These are phyloP conservation scores for Populus euphratica DNA, from an alignment of 345 rosid genomes.

Conservation along the genomic window DNA sequence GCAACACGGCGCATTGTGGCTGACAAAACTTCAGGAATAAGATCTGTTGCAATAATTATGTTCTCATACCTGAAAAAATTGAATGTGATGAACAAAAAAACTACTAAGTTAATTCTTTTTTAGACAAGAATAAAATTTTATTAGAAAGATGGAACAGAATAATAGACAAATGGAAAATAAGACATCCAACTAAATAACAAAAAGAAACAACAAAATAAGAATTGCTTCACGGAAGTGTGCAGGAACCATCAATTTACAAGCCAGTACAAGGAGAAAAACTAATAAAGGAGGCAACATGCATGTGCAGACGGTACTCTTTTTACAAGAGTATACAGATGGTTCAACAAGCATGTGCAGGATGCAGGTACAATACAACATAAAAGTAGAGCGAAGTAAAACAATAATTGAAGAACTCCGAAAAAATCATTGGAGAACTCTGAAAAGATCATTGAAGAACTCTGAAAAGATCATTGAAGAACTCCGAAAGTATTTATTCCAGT, in stretches of 20 bases:
- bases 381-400: not conserved
- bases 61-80: constrained; percentile 68
- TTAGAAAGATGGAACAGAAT: not conserved
- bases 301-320: not conserved
- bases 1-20: constrained; percentile 61
- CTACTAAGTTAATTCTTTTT: not conserved
- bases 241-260: not conserved
- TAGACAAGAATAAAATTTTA: not conserved
- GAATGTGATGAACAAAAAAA: not conserved
- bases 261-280: not conserved
- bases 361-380: not conserved
- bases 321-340: not conserved
- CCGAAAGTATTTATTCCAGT: not conserved
- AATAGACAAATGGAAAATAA: not conserved
- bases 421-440: not conserved
- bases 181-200: not conserved
- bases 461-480: not conserved
- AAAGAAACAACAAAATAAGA: not conserved
- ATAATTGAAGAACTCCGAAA: too few species aligned
- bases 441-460: not conserved
- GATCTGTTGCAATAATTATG: constrained; percentile 70
- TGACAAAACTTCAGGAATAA: constrained; percentile 80
- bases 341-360: not conserved
- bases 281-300: not conserved
- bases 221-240: not conserved